Evolutionary conservation across 768 basidiomycete genomes (phyloP).

Genomic region (Boletus coccyginus): DNA sequence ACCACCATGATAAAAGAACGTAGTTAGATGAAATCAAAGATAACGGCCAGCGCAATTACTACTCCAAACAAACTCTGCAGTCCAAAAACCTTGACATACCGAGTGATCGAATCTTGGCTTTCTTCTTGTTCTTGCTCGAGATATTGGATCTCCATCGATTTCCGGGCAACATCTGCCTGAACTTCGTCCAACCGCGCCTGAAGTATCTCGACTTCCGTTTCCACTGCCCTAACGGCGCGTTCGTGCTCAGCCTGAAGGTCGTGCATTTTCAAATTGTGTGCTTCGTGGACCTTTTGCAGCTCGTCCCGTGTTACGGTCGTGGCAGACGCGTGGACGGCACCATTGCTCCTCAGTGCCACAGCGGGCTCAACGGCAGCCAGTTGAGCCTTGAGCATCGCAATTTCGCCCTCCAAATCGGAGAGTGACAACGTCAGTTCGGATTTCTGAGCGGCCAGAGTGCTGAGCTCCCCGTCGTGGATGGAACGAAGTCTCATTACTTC

Average conservation of each 20-base stretch:
- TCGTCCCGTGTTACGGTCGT: constrained; percentile 69
- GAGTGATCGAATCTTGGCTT: constrained; percentile 66
- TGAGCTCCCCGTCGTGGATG: constrained; percentile 60
- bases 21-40: constrained; percentile 51
- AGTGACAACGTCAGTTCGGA: constrained; percentile 57
- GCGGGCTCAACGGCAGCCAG: constrained; percentile 44
- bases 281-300: constrained; percentile 73
- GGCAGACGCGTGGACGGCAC: constrained; percentile 36
- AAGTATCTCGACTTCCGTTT: constrained; percentile 56
- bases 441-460: constrained; percentile 55
- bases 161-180: constrained; percentile 59
- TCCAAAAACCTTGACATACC: constrained; percentile 68
- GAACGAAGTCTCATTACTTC: constrained; percentile 64
- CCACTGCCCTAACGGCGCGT: constrained; percentile 49
- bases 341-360: constrained; percentile 57
- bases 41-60: constrained; percentile 50
- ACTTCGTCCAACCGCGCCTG: constrained; percentile 50
- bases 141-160: constrained; percentile 79
- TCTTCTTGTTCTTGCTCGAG: constrained; percentile 81
- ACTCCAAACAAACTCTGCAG: constrained; percentile 55
- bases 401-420: constrained; percentile 77
- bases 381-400: constrained; percentile 60
- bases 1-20: constrained; percentile 11
- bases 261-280: constrained; percentile 77
- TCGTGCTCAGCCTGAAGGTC: constrained; percentile 71